phyloP scores from a whole-genome alignment of 257 asterid genomes.

The Gentiana straminea region DNA sequence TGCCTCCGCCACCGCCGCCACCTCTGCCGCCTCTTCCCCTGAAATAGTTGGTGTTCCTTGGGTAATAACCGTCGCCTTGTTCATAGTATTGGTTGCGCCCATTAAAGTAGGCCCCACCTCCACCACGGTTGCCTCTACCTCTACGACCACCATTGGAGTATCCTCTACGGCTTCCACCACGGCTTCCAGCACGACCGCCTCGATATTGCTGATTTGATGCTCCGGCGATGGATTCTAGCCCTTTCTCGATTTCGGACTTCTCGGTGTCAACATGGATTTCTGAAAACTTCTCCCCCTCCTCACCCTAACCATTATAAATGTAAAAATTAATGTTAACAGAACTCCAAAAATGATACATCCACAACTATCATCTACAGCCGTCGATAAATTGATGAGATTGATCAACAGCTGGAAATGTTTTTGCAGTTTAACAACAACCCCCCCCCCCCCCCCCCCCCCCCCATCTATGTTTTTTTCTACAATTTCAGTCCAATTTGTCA shows the following conservation, averaged over 20 bases:
- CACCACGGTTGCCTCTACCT: constrained; percentile 43
- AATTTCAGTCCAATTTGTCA: no score
- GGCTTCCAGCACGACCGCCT: constrained; percentile 35
- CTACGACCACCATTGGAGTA: constrained; percentile 57
- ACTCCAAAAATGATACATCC: no score
- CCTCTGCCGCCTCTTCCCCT: constrained; percentile 68
- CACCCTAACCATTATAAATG: constrained; percentile 23
- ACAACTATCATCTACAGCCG: no score
- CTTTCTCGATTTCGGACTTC: constrained; percentile 22
- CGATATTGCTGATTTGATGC: constrained; percentile 38
- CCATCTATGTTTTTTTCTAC: no score
- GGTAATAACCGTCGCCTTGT: constrained; percentile 45
- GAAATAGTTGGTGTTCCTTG: constrained; percentile 30
- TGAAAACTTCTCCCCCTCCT: constrained; percentile 23
- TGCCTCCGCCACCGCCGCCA: constrained; percentile 30
- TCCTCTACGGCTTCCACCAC: constrained; percentile 45
- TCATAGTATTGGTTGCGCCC: constrained; percentile 50
- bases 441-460: no score
- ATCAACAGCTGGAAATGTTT: no score
- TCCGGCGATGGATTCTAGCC: constrained; percentile 33
- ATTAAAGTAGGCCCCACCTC: constrained; percentile 43
- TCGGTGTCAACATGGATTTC: constrained; percentile 33
- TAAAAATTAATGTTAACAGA: no score
- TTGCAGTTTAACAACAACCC: no score
- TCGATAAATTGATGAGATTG: no score